phyloP scores from a whole-genome alignment of 2,329 filamentous ascomycete species.

The Aspergillus quadricinctus region DNA sequence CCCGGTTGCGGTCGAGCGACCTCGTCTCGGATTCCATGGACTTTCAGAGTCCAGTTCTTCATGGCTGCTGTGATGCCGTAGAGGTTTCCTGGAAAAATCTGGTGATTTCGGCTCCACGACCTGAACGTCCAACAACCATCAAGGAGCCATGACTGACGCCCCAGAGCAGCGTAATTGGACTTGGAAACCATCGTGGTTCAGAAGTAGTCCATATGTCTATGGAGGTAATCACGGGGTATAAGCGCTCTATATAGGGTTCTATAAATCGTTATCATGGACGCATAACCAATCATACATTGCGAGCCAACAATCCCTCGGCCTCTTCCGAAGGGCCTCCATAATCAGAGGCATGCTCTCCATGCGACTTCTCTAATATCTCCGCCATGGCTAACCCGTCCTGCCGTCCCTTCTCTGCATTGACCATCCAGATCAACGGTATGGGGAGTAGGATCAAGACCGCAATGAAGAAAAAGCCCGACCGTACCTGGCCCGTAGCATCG shows the following conservation, averaged over 20 bases:
- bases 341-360: slow-evolving; percentile 7
- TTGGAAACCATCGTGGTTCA: not conserved
- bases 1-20: not conserved
- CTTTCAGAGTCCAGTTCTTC: not conserved
- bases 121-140: not conserved
- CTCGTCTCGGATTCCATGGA: not conserved
- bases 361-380: slow-evolving; percentile 17
- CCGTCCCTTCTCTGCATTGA: slow-evolving; percentile 45
- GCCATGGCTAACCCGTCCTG: slow-evolving; percentile 30
- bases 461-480: slow-evolving; percentile 84
- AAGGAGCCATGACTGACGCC: not conserved
- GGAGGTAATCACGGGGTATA: not conserved
- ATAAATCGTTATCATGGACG: slow-evolving; percentile 3
- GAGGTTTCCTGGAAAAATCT: not conserved
- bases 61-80: not conserved
- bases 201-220: not conserved
- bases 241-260: not conserved
- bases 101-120: not conserved
- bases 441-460: slow-evolving; percentile 75
- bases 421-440: slow-evolving; percentile 72
- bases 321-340: slow-evolving; percentile 18
- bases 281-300: slow-evolving; percentile 5
- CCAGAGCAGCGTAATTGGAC: not conserved
- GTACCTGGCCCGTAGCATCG: slow-evolving; percentile 68
- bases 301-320: slow-evolving; percentile 25